These are phyloP conservation scores for Auriscalpium orientale DNA, from an alignment of 768 basidiomycete species.

Conservation along the genomic window DNA sequence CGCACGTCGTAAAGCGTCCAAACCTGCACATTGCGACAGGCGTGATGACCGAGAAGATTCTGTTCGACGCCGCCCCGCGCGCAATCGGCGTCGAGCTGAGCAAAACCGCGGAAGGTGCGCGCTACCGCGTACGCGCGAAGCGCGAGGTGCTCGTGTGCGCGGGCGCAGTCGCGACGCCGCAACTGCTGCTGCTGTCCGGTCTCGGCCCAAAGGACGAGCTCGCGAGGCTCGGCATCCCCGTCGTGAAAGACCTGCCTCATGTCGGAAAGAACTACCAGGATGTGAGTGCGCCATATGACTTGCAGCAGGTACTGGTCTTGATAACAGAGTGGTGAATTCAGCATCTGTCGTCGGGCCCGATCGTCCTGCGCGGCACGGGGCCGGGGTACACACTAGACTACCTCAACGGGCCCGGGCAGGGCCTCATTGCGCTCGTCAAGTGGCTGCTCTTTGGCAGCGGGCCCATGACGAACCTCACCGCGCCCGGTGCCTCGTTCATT, in stretches of 20 bases:
- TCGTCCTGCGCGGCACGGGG: background rate
- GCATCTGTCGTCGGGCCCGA: slow-evolving; percentile 1
- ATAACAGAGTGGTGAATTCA: background rate
- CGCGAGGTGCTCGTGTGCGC: slow-evolving; percentile 14
- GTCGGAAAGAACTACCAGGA: slow-evolving; percentile 1
- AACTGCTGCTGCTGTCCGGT: slow-evolving; percentile 33
- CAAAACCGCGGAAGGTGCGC: background rate
- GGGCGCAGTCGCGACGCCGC: slow-evolving; percentile 21
- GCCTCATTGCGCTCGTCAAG: background rate
- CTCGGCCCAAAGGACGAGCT: slow-evolving; percentile 30
- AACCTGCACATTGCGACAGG: slow-evolving; percentile 12
- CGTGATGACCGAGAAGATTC: slow-evolving; percentile 4
- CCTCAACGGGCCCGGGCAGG: background rate
- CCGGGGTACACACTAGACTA: slow-evolving; percentile 3
- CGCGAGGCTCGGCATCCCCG: slow-evolving; percentile 19
- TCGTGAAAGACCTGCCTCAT: background rate
- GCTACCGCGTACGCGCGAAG: background rate
- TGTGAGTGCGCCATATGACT: background rate
- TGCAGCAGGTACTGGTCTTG: background rate
- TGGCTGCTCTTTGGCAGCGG: slow-evolving; percentile 1
- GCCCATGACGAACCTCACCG: background rate
- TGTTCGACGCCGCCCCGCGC: slow-evolving; percentile 6
- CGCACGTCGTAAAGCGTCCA: slow-evolving; percentile 22
- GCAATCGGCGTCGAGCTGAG: slow-evolving; percentile 3
- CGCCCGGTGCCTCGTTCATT: slow-evolving; percentile 2